These are phyloP conservation scores for Dryadomyces quercus-mongolicae DNA, from an alignment of 2,329 filamentous ascomycete species.

Conservation along the genomic window DNA sequence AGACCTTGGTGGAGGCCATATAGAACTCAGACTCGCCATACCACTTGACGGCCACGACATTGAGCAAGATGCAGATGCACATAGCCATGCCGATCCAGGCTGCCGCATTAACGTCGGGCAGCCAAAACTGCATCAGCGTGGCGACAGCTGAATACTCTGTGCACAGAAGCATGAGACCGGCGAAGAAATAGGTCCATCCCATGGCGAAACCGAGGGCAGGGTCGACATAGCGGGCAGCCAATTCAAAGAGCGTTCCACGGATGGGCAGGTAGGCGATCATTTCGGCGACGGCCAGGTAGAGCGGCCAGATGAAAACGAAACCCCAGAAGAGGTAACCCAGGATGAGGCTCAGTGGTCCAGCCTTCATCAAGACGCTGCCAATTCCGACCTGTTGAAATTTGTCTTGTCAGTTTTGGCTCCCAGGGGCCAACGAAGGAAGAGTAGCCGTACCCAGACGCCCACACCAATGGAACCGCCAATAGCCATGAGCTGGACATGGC, in stretches of 20 bases:
- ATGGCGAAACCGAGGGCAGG: slow-evolving; percentile 47
- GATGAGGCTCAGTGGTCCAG: slow-evolving; percentile 34
- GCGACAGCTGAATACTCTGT: slow-evolving; percentile 26
- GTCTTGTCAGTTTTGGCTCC: too few relatives aligned
- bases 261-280: slow-evolving; percentile 53
- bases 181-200: slow-evolving; percentile 30
- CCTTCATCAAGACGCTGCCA: slow-evolving; percentile 36
- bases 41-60: slow-evolving; percentile 21
- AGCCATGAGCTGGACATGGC: slow-evolving; percentile 45
- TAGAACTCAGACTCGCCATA: slow-evolving; percentile 30
- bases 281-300: slow-evolving; percentile 54
- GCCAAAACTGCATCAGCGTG: slow-evolving; percentile 32
- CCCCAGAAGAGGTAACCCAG: slow-evolving; percentile 46
- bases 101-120: slow-evolving; percentile 27
- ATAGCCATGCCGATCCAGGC: slow-evolving; percentile 44
- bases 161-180: slow-evolving; percentile 25
- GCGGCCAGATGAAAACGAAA: slow-evolving; percentile 36
- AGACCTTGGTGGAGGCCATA: slow-evolving; percentile 29
- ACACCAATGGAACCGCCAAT: slow-evolving; percentile 45
- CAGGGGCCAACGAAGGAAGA: too few relatives aligned
- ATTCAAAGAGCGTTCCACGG: slow-evolving; percentile 49
- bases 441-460: slow-evolving; percentile 32
- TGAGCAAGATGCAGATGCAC: slow-evolving; percentile 5
- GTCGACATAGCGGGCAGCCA: slow-evolving; percentile 53
- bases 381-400: slow-evolving; percentile 37